Evolutionary conservation across 208 protist genomes (phyloP), one percentile per base, ranked within the genome.

Genomic region (Acanthamoeba royreba): DNA sequence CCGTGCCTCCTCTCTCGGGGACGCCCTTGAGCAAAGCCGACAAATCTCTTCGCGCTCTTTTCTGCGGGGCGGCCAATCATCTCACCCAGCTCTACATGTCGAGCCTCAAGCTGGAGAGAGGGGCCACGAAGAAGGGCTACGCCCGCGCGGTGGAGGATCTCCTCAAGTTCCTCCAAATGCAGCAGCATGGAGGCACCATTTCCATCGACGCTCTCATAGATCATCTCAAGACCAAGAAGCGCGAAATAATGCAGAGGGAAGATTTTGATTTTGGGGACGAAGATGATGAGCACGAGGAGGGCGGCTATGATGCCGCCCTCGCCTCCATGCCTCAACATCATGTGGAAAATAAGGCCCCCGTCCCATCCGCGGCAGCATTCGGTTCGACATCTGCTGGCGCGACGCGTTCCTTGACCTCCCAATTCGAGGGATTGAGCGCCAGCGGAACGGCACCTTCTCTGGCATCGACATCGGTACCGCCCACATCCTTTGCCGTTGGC

Each of bases 1-100:
- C 74, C 40, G 74, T 28, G 43, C 5, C 58, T 49, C 74, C 74
- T 17, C 46, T 85, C 43, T 31, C 74, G 35, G 42, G 55, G 4
- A 72, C 83, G 31, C 83, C 83, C 8, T 11, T 47, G 25, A 90
- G 49, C 83, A 90, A 90, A 35, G 55, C 88, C 15, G 88, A 81
- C 38, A 92, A 92, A 79, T 81, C 88, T 2, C 61, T 92, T 22
- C 25, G 88, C 17, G 55, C 53, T 19, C 47, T 61, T 31, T 92
- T 92, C 63, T 92, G 88, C 45, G 88, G 88, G 28, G 88, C 88
- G 0, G 88, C 88, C 13, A 92, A 92, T 42, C 88, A 92, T 55
- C 66, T 92, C 28, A 92, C 88, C 5, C 88, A 92, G n/a, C 88
- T 92, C 45, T 92, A 92, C 88, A 92, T 92, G 61, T 63, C 63